A percentile compares a stretch with the other conserved stretches of the same genome.
These are phyloP conservation scores for Amaranthus hypochondriacus DNA, from an alignment of 148 eudicot genomes.

Conservation along the genomic window DNA sequence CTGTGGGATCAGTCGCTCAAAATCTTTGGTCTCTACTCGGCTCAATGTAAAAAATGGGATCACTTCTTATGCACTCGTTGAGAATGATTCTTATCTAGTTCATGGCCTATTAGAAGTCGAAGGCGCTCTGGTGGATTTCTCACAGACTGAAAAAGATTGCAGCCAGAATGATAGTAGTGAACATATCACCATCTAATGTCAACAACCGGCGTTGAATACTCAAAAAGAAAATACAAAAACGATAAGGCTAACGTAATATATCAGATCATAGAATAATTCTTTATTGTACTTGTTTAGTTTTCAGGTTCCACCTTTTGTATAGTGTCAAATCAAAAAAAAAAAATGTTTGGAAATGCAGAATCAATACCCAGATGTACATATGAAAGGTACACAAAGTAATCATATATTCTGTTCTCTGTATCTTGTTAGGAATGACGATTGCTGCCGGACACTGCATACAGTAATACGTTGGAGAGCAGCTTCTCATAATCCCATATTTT, in stretches of 20 bases:
- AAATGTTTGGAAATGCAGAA: no score
- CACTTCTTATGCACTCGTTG: background rate
- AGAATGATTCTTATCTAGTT: constrained; percentile 7
- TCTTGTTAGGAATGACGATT: constrained; percentile 13
- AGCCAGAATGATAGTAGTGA: background rate
- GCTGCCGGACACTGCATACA: background rate
- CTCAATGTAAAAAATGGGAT: no score
- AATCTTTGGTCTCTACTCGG: no score
- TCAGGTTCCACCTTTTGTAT: no score
- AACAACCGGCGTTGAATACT: no score
- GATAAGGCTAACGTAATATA: no score
- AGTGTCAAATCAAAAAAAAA: no score
- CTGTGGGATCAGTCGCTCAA: no score
- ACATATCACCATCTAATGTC: no score
- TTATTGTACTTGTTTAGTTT: no score
- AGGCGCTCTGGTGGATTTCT: background rate
- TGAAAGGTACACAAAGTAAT: constrained; percentile 14
- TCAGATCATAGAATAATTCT: no score
- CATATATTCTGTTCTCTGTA: constrained; percentile 22
- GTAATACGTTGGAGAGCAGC: background rate
- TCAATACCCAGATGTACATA: constrained; percentile 11
- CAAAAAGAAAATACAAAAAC: no score
- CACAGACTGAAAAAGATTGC: background rate
- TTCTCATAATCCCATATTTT: constrained; percentile 6
- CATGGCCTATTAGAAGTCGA: constrained; percentile 1